These are phyloP conservation scores for Aureobasidium musti DNA, from an alignment of 2,329 filamentous ascomycete genomes.

Conservation along the genomic window DNA sequence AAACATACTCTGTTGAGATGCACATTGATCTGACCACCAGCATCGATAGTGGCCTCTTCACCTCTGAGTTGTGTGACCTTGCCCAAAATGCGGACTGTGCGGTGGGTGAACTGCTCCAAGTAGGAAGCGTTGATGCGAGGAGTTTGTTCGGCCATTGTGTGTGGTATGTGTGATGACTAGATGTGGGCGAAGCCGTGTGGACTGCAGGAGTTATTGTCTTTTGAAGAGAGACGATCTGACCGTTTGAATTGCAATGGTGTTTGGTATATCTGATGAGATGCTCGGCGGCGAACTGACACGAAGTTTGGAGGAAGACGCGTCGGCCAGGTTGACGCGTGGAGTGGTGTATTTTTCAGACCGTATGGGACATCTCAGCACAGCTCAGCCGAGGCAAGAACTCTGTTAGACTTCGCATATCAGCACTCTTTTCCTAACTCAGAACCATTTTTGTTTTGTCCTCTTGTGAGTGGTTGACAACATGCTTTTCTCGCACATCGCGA, in stretches of 20 bases:
- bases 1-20: conserved; percentile 69
- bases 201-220: too few species aligned
- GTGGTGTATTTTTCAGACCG: not conserved
- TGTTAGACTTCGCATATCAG: not conserved
- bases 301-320: conserved; percentile 19
- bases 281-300: conserved; percentile 5
- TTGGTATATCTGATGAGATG: not conserved
- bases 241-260: too few species aligned
- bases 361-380: not conserved
- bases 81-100: conserved; percentile 81
- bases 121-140: conserved; percentile 81
- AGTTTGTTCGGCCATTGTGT: conserved; percentile 68
- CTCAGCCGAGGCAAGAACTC: not conserved
- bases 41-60: conserved; percentile 77
- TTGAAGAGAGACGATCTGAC: not conserved
- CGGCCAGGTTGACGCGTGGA: conserved; percentile 21
- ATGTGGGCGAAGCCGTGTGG: not conserved
- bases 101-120: conserved; percentile 69
- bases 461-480: not conserved
- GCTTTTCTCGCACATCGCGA: not conserved
- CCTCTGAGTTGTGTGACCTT: conserved; percentile 81
- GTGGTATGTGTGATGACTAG: not conserved
- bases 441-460: not conserved
- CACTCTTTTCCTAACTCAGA: conserved; percentile 5
- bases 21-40: conserved; percentile 72